Conservation (phyloP, 345 rosid genomes). For the Odontarrhena argentea region DNA sequence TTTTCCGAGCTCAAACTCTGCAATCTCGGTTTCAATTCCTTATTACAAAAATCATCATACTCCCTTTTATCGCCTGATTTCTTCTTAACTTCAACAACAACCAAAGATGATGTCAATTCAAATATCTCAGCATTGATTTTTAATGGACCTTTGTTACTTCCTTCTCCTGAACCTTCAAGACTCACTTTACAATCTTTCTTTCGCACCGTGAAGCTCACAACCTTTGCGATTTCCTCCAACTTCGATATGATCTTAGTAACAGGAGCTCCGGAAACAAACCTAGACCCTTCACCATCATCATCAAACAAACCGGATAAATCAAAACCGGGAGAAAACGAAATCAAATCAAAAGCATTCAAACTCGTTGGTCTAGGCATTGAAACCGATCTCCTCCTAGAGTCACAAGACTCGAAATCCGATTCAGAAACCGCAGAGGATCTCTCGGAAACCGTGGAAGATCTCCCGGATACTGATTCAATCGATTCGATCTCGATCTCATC, state of each 20-base stretch:
- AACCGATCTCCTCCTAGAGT: constrained; percentile 33
- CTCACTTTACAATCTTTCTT: constrained; percentile 75
- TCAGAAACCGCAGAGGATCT: constrained; percentile 49
- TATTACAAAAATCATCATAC: constrained; percentile 77
- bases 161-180: constrained; percentile 70
- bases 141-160: constrained; percentile 60
- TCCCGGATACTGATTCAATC: constrained; percentile 45
- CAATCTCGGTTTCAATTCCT: constrained; percentile 74
- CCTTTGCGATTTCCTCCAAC: constrained; percentile 66
- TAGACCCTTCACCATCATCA: constrained; percentile 62
- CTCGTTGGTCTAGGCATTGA: constrained; percentile 65
- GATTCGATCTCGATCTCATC: constrained; percentile 43
- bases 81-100: constrained; percentile 87
- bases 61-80: constrained; percentile 85
- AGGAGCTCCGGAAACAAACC: constrained; percentile 68
- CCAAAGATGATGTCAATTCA: constrained; percentile 66
- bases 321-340: constrained; percentile 71
- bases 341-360: constrained; percentile 71
- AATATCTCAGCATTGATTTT: constrained; percentile 66
- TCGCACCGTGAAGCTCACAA: constrained; percentile 68
- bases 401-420: constrained; percentile 50
- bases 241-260: constrained; percentile 60
- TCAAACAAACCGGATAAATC: constrained; percentile 70
- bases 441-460: constrained; percentile 56
- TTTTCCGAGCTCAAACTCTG: constrained; percentile 61